phyloP scores from a whole-genome alignment of 306 rosid species.

The Ochetophila trinervis region DNA sequence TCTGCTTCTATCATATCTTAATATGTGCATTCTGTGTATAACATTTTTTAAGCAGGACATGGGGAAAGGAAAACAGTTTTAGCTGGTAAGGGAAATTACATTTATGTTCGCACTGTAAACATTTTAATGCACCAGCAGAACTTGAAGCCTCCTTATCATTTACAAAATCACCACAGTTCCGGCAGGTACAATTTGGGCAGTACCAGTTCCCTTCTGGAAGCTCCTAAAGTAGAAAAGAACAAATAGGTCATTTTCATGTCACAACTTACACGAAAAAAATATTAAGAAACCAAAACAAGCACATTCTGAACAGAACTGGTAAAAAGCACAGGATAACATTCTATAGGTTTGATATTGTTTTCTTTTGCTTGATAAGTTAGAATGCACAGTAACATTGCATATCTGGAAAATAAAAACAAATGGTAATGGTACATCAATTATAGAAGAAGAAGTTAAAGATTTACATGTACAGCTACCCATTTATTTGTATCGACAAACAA shows the following conservation, averaged over 20 bases:
- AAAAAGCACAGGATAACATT: conserved; percentile 1
- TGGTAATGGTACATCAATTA: too few species aligned
- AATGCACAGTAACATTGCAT: not conserved
- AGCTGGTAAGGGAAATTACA: conserved; percentile 49
- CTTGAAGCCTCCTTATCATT: conserved; percentile 55
- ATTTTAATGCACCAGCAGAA: conserved; percentile 55
- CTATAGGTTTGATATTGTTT: not conserved
- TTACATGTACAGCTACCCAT: too few species aligned
- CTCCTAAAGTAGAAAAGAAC: conserved; percentile 55
- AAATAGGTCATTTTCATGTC: not conserved
- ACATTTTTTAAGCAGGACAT: conserved; percentile 10
- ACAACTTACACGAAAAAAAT: not conserved
- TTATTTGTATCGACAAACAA: too few species aligned
- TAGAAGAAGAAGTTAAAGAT: too few species aligned
- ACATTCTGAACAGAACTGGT: conserved; percentile 16
- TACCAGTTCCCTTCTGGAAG: conserved; percentile 97
- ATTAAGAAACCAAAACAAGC: conserved; percentile 15
- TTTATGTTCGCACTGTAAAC: conserved; percentile 90
- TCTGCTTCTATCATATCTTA: not conserved
- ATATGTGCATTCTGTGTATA: not conserved
- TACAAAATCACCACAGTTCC: conserved; percentile 75
- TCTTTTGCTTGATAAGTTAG: conserved; percentile 15
- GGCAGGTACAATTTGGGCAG: conserved; percentile 83
- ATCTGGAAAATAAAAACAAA: conserved; percentile 13
- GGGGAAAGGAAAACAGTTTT: conserved; percentile 15